Base-by-base conservation (phyloP, 2,329 filamentous ascomycete species). In the Pyricularia grisea region DNA sequence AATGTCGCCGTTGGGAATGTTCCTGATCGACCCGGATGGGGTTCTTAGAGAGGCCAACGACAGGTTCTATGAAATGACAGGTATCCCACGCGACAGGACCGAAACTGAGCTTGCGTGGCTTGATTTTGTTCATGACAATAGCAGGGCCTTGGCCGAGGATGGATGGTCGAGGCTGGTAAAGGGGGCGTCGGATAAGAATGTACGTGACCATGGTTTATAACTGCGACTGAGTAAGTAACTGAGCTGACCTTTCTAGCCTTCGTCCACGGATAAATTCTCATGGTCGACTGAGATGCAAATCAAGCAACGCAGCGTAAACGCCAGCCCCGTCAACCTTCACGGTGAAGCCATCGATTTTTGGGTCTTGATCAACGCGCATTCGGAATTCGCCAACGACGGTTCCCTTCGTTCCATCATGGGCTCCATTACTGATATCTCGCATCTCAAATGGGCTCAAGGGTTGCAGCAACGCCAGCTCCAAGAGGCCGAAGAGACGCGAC, bases 11-110 rank as follows among this genome's bases (percentile, higher is more conserved):
- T 69, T 79, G 3, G 78, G 78, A 0, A 79, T 79, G 78, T 79
- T 79, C n/a, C 74, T 79, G 11, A 75, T 78, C 68, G 77, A 75
- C 27, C 76, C 78, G 0, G 79, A 81, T 55, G 81, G 80, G 4
- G 74, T 81, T 2, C 71, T 84, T 5, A 74, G 79, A 63, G 73
- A 84, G 69, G 81, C 77, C 2, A 84, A 84, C 50, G 80, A 82
- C 2, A 78, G 79, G 4, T 84, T 81, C 70, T 84, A 80, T 68
- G 80, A 82, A 42, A 80, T 84, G 78, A 83, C 80, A 0, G 81
- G 81, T 0, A 78, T 81, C 58, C 73, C 74, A 0, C 74, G 78
- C 28, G 79, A 81, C 2, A 74, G 79, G 10, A 76, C 75, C 25
- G 77, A 81, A 27, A 76, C 75, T 25, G 77, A 81, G 28, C 79